These are phyloP conservation scores for Wickerhamomyces ciferrii DNA, from an alignment of 805 yeast genomes.

Conservation along the genomic window DNA sequence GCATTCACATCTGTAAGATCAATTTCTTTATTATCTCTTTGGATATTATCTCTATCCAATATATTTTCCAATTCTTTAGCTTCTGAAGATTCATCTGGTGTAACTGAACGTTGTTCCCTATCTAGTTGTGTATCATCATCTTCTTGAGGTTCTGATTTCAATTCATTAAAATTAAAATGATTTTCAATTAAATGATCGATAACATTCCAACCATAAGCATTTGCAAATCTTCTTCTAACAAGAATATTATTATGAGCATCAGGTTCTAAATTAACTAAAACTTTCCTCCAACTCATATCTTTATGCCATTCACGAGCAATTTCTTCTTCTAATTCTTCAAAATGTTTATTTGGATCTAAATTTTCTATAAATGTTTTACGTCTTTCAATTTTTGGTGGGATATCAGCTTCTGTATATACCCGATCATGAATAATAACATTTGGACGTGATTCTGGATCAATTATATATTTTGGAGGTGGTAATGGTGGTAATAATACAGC, in stretches of 20 bases:
- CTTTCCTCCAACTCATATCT: constrained; percentile 68
- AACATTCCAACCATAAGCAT: constrained; percentile 84
- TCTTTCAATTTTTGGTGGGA: constrained; percentile 28
- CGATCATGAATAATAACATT: constrained; percentile 65
- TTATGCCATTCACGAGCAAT: constrained; percentile 69
- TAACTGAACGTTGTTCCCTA: background rate
- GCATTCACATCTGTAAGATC: constrained; percentile 15
- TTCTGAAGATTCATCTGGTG: background rate
- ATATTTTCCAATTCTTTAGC: constrained; percentile 4
- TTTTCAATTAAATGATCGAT: constrained; percentile 61
- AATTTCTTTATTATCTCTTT: constrained; percentile 8
- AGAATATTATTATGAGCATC: constrained; percentile 77
- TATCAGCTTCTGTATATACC: constrained; percentile 46
- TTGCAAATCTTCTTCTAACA: constrained; percentile 66
- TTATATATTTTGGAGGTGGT: constrained; percentile 56
- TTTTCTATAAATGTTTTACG: constrained; percentile 23
- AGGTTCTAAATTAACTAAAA: constrained; percentile 58
- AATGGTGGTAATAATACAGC: constrained; percentile 64
- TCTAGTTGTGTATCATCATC: too few relatives aligned
- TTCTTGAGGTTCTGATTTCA: background rate
- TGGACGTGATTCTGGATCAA: constrained; percentile 57
- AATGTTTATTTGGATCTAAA: constrained; percentile 30
- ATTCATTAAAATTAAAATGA: constrained; percentile 40
- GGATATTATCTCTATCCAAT: constrained; percentile 8
- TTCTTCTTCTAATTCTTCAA: constrained; percentile 51